Percentiles rank a stretch among this genome's conserved stretches.
Evolutionary conservation across 2,329 filamentous ascomycete species (phyloP).

Genomic region (Talaromyces albobiverticillius): DNA sequence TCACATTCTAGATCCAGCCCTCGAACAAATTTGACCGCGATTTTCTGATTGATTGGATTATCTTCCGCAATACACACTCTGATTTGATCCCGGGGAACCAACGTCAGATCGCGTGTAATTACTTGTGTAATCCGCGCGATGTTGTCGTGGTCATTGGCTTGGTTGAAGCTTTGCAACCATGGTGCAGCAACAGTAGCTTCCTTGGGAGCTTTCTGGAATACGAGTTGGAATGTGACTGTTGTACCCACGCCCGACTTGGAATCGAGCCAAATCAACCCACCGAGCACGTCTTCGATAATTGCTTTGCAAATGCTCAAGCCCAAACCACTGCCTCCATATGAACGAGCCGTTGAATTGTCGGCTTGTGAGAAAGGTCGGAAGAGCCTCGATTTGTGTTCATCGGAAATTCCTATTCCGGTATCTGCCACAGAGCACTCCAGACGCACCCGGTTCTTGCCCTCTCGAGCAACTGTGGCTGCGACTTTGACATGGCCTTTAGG

Average conservation of each 20-base stretch:
- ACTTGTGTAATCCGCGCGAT: constrained; percentile 33
- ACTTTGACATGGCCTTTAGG: constrained; percentile 83
- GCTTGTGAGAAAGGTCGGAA: constrained; percentile 94
- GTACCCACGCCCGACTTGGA: constrained; percentile 64
- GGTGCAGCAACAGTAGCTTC: constrained; percentile 56
- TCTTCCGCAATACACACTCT: constrained; percentile 93
- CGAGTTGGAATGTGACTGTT: constrained; percentile 74
- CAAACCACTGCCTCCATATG: constrained; percentile 87
- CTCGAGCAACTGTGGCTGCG: constrained; percentile 67
- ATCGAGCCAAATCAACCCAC: constrained; percentile 78
- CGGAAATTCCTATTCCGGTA: constrained; percentile 86
- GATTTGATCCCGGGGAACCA: constrained; percentile 72
- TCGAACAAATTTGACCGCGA: constrained; percentile 85
- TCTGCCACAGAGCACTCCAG: constrained; percentile 84
- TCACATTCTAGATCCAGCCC: constrained; percentile 83
- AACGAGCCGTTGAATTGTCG: constrained; percentile 82
- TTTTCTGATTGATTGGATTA: constrained; percentile 91
- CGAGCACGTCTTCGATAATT: constrained; percentile 88
- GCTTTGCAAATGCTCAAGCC: constrained; percentile 94
- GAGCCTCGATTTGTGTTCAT: constrained; percentile 72
- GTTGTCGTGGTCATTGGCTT: constrained; percentile 39
- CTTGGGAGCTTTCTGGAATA: constrained; percentile 75
- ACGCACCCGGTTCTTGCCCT: constrained; percentile 67
- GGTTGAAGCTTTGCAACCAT: constrained; percentile 48
- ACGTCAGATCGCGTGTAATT: constrained; percentile 64